Base-by-base conservation (phyloP, 371 early-diverging fungal genomes). In the Apophysomyces sp. region DNA sequence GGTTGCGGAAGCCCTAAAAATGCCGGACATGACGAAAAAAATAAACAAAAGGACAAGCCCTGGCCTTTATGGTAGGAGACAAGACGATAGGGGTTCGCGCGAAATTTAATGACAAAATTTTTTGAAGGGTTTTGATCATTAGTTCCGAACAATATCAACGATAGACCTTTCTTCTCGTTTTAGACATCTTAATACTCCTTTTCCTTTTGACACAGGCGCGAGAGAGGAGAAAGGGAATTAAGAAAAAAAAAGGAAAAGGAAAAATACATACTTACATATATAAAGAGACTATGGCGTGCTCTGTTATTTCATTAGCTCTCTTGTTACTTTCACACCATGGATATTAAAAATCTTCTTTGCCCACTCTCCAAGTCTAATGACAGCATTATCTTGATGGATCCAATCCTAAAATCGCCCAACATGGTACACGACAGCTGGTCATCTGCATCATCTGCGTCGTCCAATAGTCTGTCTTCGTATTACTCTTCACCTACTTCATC, bases 261-360 rank as follows among this genome's bases (percentile, higher is more conserved):
- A 18, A 26, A 9, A n/a, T 44, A 44, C 4, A 44, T 21, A 37
- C 11, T 13, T 9, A 37, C 11, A 37, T 37, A 37, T 37, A 37
- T 37, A 37, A 13, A 37, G 11, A 37, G 37, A 2, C 37, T 9
- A n/a, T 37, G n/a, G 11, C 37, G 11, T 37, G 11, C 37, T 37
- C n/a, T 37, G 5, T 49, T 26, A 15, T 39, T 60, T 28, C 13
- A 18, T 40, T 57, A 21, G 15, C 52, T 57, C 28, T 21, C 7
- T 34, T 15, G 27, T 37, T 28, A 49, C 9, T 31, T 58, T 9
- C 21, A 24, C 3, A 52, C 16, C 41, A 67, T 67, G 67, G 67
- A 67, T 55, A 67, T 67, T 18, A 61, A 67, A 44, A 67, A 62
- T 30, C 21, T 67, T 13, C 62, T 67, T 34, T 62, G 62, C 53